These are phyloP conservation scores for Gilbertella persicaria DNA, from an alignment of 371 early-diverging fungal genomes.

Conservation along the genomic window DNA sequence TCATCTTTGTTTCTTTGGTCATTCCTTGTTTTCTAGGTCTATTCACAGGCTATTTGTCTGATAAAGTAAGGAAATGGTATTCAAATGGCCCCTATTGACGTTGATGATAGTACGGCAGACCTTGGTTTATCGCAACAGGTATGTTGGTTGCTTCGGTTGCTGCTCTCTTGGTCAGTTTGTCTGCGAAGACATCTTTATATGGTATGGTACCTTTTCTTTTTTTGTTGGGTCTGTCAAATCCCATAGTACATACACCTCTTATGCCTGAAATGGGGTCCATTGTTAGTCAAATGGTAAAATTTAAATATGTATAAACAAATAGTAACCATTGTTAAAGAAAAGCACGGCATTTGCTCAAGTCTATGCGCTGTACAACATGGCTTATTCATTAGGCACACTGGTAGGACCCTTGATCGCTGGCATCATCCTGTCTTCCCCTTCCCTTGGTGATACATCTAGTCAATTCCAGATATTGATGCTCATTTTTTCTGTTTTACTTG, in stretches of 20 bases:
- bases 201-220: conserved; percentile 30
- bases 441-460: neutral
- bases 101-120: conserved; percentile 2
- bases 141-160: conserved; percentile 37
- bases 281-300: conserved; percentile 33
- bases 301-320: conserved; percentile 12
- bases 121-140: conserved; percentile 30
- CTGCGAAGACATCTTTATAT: conserved; percentile 16
- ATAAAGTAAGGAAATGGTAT: conserved; percentile 11
- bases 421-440: neutral
- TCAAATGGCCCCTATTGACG: neutral
- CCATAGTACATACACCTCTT: conserved; percentile 37
- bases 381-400: conserved; percentile 39
- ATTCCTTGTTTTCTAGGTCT: conserved; percentile 49
- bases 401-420: conserved; percentile 42
- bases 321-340: neutral
- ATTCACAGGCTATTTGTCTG: conserved; percentile 47
- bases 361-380: conserved; percentile 32
- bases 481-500: neutral
- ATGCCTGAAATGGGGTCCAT: conserved; percentile 44
- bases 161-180: conserved; percentile 30
- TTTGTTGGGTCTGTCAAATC: conserved; percentile 40
- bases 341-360: conserved; percentile 18
- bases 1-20: conserved; percentile 49
- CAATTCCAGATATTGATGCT: conserved; percentile 12